A percentile compares a stretch with the other conserved stretches of the same genome.
Conservation (phyloP, 2,329 filamentous ascomycete genomes). For the Penicillium sp. region DNA sequence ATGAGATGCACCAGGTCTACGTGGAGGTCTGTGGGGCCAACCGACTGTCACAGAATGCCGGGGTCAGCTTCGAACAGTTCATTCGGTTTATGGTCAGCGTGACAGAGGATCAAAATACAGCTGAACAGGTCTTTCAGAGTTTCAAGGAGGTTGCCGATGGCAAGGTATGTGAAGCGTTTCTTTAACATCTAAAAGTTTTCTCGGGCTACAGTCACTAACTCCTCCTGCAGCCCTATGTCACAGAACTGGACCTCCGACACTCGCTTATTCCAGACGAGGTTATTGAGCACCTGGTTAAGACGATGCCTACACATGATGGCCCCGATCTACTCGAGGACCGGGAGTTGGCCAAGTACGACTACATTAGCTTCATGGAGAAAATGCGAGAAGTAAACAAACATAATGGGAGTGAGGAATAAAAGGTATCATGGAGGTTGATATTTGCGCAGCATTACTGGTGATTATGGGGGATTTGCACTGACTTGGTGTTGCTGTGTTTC, state of each 20-base stretch:
- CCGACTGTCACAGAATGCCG: slow-evolving; percentile 57
- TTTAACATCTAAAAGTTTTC: not conserved
- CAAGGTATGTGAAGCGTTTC: slow-evolving; percentile 56
- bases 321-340: slow-evolving; percentile 84
- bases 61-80: slow-evolving; percentile 96
- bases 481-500: slow-evolving; percentile 22
- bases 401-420: slow-evolving; percentile 26
- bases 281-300: slow-evolving; percentile 84
- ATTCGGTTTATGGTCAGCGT: slow-evolving; percentile 99
- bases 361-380: slow-evolving; percentile 95
- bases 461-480: slow-evolving; percentile 20
- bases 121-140: slow-evolving; percentile 96
- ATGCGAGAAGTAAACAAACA: slow-evolving; percentile 56
- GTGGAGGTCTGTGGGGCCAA: slow-evolving; percentile 68
- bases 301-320: slow-evolving; percentile 80
- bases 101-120: slow-evolving; percentile 97
- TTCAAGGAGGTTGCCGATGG: slow-evolving; percentile 97
- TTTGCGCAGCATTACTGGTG: slow-evolving; percentile 23
- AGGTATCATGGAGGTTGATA: slow-evolving; percentile 10
- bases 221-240: slow-evolving; percentile 73
- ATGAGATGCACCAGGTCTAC: slow-evolving; percentile 97
- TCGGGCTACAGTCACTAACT: slow-evolving; percentile 3
- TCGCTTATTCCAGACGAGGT: slow-evolving; percentile 95
- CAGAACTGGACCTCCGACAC: slow-evolving; percentile 93
- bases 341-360: slow-evolving; percentile 85